Percentiles rank a stretch among this genome's conserved stretches.
Evolutionary conservation across 2,329 filamentous ascomycete species (phyloP).

Genomic region (Dactylellina drechsleri): DNA sequence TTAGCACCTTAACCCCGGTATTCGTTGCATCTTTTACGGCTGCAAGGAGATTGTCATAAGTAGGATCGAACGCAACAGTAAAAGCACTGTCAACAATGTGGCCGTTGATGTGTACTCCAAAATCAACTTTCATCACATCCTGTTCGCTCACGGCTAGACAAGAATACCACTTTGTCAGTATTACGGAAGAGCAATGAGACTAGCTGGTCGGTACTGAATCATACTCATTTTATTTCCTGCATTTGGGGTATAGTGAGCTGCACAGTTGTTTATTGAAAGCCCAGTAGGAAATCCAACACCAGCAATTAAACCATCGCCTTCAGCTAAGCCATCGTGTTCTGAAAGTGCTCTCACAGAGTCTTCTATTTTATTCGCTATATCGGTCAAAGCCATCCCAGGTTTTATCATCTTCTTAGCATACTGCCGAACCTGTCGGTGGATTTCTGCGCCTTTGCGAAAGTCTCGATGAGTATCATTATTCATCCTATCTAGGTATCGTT

Average conservation of each 20-base stretch:
- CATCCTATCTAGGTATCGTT: slow-evolving; percentile 81
- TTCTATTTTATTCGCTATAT: slow-evolving; percentile 89
- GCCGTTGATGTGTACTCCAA: slow-evolving; percentile 76
- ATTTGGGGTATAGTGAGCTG: slow-evolving; percentile 88
- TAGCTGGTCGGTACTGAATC: not conserved
- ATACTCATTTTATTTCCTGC: slow-evolving; percentile 77
- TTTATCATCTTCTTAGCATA: slow-evolving; percentile 83
- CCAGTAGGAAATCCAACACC: slow-evolving; percentile 90
- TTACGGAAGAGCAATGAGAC: not conserved
- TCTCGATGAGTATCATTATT: slow-evolving; percentile 81
- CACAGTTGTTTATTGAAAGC: slow-evolving; percentile 83
- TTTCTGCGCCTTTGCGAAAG: slow-evolving; percentile 84
- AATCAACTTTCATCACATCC: slow-evolving; percentile 79
- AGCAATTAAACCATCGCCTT: slow-evolving; percentile 79
- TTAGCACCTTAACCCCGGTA: slow-evolving; percentile 73
- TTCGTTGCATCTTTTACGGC: slow-evolving; percentile 76
- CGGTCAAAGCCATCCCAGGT: slow-evolving; percentile 80
- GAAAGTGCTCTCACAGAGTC: slow-evolving; percentile 80
- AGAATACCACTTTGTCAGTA: not conserved
- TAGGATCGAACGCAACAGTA: slow-evolving; percentile 74
- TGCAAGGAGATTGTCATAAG: slow-evolving; percentile 74
- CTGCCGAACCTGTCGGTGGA: slow-evolving; percentile 86
- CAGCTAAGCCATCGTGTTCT: slow-evolving; percentile 78
- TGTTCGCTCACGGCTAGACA: slow-evolving; percentile 68
- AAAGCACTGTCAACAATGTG: slow-evolving; percentile 78